Evolutionary conservation across 305 asterid species (phyloP), one percentile per base, ranked within the genome.

Genomic region (Solanum aculeatissimum): DNA sequence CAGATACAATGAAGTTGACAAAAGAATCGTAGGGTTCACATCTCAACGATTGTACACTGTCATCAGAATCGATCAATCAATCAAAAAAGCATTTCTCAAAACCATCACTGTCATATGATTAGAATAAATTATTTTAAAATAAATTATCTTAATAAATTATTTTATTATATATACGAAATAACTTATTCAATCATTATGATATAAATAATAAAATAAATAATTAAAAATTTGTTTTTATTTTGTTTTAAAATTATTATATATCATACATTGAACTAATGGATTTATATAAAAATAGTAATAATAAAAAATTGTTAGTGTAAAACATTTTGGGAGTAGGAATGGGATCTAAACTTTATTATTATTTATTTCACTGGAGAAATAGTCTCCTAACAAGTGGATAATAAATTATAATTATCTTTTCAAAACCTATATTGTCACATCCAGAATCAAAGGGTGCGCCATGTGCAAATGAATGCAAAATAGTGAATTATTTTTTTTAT

Each of bases 41-140:
- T 75, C 95, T 94, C 55, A 97, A 95, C 86, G 97, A 94, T 89
- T 95, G 97, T 75, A 97, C 97, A n/a, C 89, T 93, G 84, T 94
- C 97, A 84, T 93, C 95, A 82, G 97, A 93, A 19, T 90, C 95
- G 83, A 92, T 93, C 85, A 85, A 83, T 90, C 95, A 83, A 92
- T 93, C 85, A 85, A 83, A 54, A 93, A 92, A 84, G 99, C 98
- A 47, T 94, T 95, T 83, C 89, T 87, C 62, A 94, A 89, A 88
- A 97, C 97, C 53, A 97, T 97, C 57, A 80, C 91, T 35, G 92
- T 97, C 87, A 32, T 3, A n/a, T n/a, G n/a, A n/a, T n/a, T 29
- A 29, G 2, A 29, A 29, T 29, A 1, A 29, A 29, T 29, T 29
- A 29, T 29, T 29, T 29, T 2, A 29, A 29, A 29, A 2, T 29